These are phyloP conservation scores for Kwoniella europaea DNA, from an alignment of 768 basidiomycete genomes.

Conservation along the genomic window DNA sequence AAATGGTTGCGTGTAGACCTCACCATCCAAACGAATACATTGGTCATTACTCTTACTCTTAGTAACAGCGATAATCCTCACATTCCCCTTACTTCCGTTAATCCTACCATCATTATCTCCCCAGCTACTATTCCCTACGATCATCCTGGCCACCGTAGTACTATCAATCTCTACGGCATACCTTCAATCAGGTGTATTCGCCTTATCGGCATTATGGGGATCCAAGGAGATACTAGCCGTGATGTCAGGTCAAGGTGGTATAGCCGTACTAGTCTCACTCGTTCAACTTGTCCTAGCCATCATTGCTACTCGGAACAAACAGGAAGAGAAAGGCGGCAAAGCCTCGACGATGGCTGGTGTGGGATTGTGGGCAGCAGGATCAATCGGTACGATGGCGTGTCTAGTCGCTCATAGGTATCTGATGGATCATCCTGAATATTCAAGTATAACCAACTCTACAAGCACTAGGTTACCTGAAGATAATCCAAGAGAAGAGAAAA, in stretches of 20 bases:
- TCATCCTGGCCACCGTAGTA: slow-evolving; percentile 67
- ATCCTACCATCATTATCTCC: slow-evolving; percentile 71
- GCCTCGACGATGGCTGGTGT: slow-evolving; percentile 34
- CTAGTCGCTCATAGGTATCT: slow-evolving; percentile 36
- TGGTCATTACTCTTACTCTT: slow-evolving; percentile 60
- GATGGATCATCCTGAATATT: slow-evolving; percentile 31
- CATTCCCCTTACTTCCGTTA: slow-evolving; percentile 63
- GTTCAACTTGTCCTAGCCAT: slow-evolving; percentile 70
- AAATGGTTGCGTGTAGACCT: slow-evolving; percentile 30
- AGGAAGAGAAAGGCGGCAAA: slow-evolving; percentile 29
- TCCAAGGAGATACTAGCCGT: slow-evolving; percentile 70
- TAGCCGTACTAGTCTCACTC: slow-evolving; percentile 78
- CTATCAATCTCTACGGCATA: slow-evolving; percentile 73
- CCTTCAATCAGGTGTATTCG: slow-evolving; percentile 76
- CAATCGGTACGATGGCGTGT: slow-evolving; percentile 32
- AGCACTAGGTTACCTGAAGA: not conserved
- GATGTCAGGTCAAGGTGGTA: slow-evolving; percentile 83
- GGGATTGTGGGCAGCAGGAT: slow-evolving; percentile 41
- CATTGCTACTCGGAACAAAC: slow-evolving; percentile 9
- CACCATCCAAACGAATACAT: slow-evolving; percentile 41
- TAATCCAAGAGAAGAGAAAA: not conserved
- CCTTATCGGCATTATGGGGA: slow-evolving; percentile 81
- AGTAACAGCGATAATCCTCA: slow-evolving; percentile 64
- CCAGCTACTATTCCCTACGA: slow-evolving; percentile 67
- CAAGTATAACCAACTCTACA: slow-evolving; percentile 19